phyloP scores from a whole-genome alignment of 495 filamentous ascomycete species.

The Schizothecium vesticola region DNA sequence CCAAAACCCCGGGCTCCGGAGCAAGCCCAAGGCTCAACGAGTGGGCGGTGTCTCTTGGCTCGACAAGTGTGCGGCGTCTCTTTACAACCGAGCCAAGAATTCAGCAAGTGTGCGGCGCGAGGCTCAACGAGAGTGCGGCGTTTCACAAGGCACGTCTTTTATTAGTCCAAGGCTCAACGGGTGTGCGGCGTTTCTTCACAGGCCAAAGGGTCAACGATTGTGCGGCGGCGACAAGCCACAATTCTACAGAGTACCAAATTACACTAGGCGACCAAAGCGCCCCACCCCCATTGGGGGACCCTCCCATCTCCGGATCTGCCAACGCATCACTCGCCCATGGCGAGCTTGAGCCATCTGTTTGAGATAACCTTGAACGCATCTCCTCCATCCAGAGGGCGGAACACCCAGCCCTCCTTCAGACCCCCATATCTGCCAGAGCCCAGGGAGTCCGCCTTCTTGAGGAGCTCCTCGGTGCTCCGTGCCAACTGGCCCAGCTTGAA shows the following conservation, averaged over 20 bases:
- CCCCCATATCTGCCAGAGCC: conserved; percentile 7
- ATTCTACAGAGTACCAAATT: neutral
- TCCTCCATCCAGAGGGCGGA: conserved; percentile 10
- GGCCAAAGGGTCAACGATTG: neutral
- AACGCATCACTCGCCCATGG: conserved; percentile 6
- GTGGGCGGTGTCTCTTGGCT: too few relatives aligned
- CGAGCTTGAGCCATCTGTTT: conserved; percentile 18
- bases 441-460: conserved; percentile 13
- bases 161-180: too few relatives aligned
- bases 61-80: neutral
- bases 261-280: too few relatives aligned
- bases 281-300: too few relatives aligned
- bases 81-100: neutral
- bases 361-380: conserved; percentile 24
- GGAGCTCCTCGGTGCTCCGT: conserved; percentile 6
- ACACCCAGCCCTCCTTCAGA: conserved; percentile 17
- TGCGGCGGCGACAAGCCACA: neutral
- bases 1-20: too few relatives aligned
- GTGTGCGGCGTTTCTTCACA: too few relatives aligned
- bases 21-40: too few relatives aligned
- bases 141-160: too few relatives aligned
- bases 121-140: neutral
- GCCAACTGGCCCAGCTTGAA: conserved; percentile 2
- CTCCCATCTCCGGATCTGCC: too few relatives aligned
- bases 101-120: too few relatives aligned